These are phyloP conservation scores for Wickerhamiella vanderwaltii DNA, from an alignment of 805 yeast species.

Conservation along the genomic window DNA sequence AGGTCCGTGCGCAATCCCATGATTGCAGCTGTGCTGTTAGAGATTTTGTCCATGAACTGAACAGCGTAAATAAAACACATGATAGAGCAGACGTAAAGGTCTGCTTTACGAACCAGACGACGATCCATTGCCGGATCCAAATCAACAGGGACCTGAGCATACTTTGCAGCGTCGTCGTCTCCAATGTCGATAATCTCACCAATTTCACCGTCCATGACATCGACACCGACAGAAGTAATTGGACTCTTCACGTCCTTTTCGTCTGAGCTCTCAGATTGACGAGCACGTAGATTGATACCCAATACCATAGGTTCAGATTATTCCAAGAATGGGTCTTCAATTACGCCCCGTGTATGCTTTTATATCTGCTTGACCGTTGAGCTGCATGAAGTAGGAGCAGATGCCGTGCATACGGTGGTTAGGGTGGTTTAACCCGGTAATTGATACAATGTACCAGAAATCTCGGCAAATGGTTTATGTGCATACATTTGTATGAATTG, in stretches of 20 bases:
- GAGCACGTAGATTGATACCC: neutral
- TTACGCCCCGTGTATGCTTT: no score
- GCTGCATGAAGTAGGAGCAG: no score
- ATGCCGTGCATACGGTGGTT: no score
- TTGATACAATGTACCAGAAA: no score
- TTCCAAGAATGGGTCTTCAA: no score
- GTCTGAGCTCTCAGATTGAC: neutral
- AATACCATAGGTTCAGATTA: no score
- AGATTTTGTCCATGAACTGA: conserved; percentile 50
- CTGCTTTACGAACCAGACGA: conserved; percentile 37
- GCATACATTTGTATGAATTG: no score
- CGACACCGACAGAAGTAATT: neutral
- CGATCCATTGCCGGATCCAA: conserved; percentile 4
- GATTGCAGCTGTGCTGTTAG: conserved; percentile 42
- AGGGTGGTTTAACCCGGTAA: no score
- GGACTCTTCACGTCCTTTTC: neutral
- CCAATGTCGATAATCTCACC: conserved; percentile 10
- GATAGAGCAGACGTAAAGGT: conserved; percentile 38
- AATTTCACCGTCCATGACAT: conserved; percentile 5
- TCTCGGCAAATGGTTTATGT: no score
- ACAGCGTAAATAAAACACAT: conserved; percentile 38
- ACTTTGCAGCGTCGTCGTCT: conserved; percentile 13
- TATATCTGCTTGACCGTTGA: no score
- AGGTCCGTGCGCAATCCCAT: conserved; percentile 38
- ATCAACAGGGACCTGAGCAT: conserved; percentile 9